Evolutionary conservation across 192 early-diverging fungal species (phyloP), one percentile per base, ranked within the genome.

Genomic region (Coemansia sp.): DNA sequence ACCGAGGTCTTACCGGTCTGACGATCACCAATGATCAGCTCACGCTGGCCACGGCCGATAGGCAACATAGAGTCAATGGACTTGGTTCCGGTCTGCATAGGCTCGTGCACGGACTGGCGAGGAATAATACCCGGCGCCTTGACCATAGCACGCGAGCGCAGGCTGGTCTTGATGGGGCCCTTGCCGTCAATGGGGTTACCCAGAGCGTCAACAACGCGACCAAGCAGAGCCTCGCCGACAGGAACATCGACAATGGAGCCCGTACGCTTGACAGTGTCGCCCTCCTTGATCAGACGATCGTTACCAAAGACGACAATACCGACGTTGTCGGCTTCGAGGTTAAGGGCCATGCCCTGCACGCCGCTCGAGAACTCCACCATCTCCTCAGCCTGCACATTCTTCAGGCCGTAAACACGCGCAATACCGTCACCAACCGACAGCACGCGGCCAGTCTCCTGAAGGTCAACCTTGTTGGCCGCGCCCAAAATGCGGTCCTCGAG

Each of bases 261-360:
- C 65, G 97, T 98, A 85, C 97, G 93, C 87, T 95, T 96, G 83
- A 97, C 95, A 57, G 93, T 97, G 82, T 98, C 97, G 67, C 97
- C 97, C 85, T 99, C 97, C 85, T 96, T 95, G 87, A 99, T 98
- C 71, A 95, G 87, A 91, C 96, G 92, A 85, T 99, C 97, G 90
- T 97, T 99, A 90, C 96, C 96, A 79, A 99, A 97, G 34, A 99
- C 94, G 85, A 99, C 97, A 86, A 99, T 92, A 98, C 97, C 97
- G 83, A 99, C 97, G 83, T 99, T 98, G 86, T 99, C 97, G 38
- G 95, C 86, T 83, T 99, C 97, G 87, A 99, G 91, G 88, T 99
- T 99, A 68, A 99, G 90, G 56, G 97, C 95, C 94, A 96, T 96
- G 78, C 97, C 97, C 95, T 97, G 82, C 61, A 99, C 82, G 81